Percentiles rank a stretch among this genome's conserved stretches.
Evolutionary conservation across 2,329 filamentous ascomycete genomes (phyloP).

Genomic region (Cytospora mali): DNA sequence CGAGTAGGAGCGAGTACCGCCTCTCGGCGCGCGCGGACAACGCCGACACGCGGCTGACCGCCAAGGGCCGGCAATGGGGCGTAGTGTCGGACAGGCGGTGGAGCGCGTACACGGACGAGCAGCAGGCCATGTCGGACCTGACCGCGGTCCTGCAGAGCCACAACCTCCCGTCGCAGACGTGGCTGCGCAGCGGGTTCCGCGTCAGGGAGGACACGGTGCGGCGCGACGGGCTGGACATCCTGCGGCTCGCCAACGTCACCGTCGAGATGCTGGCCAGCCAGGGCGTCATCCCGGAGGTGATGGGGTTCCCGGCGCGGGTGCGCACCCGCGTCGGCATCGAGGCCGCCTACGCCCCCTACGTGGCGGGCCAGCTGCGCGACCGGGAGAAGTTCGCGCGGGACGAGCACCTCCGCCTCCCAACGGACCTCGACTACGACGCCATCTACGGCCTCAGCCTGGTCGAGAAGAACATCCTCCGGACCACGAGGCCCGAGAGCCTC

Average conservation of each 20-base stretch:
- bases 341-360: slow-evolving; percentile 83
- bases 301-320: slow-evolving; percentile 59
- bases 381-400: slow-evolving; percentile 73
- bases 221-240: slow-evolving; percentile 77
- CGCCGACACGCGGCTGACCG: slow-evolving; percentile 83
- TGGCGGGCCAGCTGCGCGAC: slow-evolving; percentile 69
- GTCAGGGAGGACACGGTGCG: slow-evolving; percentile 67
- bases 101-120: slow-evolving; percentile 67
- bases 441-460: slow-evolving; percentile 78
- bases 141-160: slow-evolving; percentile 61
- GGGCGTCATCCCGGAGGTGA: slow-evolving; percentile 57
- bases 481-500: slow-evolving; percentile 77
- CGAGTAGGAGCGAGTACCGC: slow-evolving; percentile 90
- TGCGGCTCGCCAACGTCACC: slow-evolving; percentile 66
- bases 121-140: slow-evolving; percentile 68
- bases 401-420: slow-evolving; percentile 72
- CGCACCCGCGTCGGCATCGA: slow-evolving; percentile 76
- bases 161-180: slow-evolving; percentile 62
- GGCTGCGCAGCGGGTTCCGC: slow-evolving; percentile 71
- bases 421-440: slow-evolving; percentile 73
- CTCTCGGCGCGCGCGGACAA: slow-evolving; percentile 93
- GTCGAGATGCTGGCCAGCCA: slow-evolving; percentile 57
- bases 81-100: slow-evolving; percentile 81
- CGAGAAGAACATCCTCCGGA: slow-evolving; percentile 71
- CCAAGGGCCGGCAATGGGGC: slow-evolving; percentile 74